Base-by-base conservation (phyloP, 208 protist genomes). In the Sergeia podlipaevii region DNA sequence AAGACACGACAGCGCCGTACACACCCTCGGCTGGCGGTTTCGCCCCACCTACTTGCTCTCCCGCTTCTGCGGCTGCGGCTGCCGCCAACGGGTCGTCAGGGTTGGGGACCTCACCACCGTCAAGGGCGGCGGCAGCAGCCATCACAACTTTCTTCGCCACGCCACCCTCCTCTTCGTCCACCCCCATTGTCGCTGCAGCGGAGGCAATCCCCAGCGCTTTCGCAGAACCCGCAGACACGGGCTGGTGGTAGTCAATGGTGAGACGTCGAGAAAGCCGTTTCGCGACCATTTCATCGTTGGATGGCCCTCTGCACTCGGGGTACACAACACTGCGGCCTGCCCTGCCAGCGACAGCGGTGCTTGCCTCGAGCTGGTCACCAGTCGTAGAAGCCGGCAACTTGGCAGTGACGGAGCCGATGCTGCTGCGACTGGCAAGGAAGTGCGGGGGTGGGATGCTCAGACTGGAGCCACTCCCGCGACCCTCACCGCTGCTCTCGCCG, bases 181-280 rank as follows among this genome's bases (percentile, higher is more conserved):
- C 36, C 11, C 32, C 54, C 4, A 21, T 27, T 2, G 36, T 50
- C 11, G 57, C 17, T 17, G 20, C 36, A n/a, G 54, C 24, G 45
- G 5, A 13, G 21, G 34, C 48, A 6, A 13, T 4, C 4, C 32
- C 34, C 33, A 54, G 48, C 33, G 33, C 33, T 8, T 11, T 4
- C 33, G 55, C 50, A 26, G 55, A 56, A 2, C 18, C 67, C 17
- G 69, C 60, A 18, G 62, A 48, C 38, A 64, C 67, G 7, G 79
- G 80, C 51, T 86, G 76, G 45, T 88, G 86, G 62, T 93, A 93
- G 56, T 88, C 73, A 42, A 93, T 85, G 5, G 70, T 32, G 17
- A 67, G 57, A 10, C 86, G 71, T 32, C 72, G 65, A 1, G 76
- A 75, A 41, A 93, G 63, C 26, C 77, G 67, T 30, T 50, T 58